These are phyloP conservation scores for Penicillium thymicola DNA, from an alignment of 2,329 filamentous ascomycete genomes.

Conservation along the genomic window DNA sequence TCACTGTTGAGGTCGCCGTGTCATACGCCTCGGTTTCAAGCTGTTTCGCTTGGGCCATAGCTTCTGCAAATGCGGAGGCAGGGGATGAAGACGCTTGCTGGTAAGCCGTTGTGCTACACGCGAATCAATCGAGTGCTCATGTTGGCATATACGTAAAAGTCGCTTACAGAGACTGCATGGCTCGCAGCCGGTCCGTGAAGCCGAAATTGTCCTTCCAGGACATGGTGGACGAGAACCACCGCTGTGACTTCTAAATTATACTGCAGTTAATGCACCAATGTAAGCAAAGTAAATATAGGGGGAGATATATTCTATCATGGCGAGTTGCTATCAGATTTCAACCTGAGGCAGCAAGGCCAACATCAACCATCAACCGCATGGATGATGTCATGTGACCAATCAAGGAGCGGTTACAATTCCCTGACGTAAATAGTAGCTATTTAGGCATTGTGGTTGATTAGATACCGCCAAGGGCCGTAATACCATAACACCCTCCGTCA, in stretches of 20 bases:
- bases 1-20: constrained; percentile 38
- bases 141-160: neutral
- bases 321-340: neutral
- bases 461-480: constrained; percentile 1
- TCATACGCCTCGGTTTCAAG: constrained; percentile 54
- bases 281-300: neutral
- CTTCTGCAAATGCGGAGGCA: constrained; percentile 43
- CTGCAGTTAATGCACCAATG: neutral
- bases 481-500: constrained; percentile 19
- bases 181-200: constrained; percentile 60
- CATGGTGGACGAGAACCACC: neutral
- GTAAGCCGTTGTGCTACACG: constrained; percentile 48
- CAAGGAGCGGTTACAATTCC: neutral
- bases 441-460: neutral
- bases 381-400: constrained; percentile 22
- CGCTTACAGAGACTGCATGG: constrained; percentile 61
- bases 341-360: constrained; percentile 2
- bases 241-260: neutral
- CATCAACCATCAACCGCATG: neutral
- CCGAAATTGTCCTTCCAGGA: constrained; percentile 54
- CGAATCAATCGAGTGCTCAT: constrained; percentile 13
- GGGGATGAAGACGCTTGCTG: constrained; percentile 44
- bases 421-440: neutral
- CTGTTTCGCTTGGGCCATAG: constrained; percentile 58
- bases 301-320: neutral